Evolutionary conservation across 2,329 filamentous ascomycete species (phyloP), one percentile per base, ranked within the genome.

Genomic region (Dryadomyces sulphureus): DNA sequence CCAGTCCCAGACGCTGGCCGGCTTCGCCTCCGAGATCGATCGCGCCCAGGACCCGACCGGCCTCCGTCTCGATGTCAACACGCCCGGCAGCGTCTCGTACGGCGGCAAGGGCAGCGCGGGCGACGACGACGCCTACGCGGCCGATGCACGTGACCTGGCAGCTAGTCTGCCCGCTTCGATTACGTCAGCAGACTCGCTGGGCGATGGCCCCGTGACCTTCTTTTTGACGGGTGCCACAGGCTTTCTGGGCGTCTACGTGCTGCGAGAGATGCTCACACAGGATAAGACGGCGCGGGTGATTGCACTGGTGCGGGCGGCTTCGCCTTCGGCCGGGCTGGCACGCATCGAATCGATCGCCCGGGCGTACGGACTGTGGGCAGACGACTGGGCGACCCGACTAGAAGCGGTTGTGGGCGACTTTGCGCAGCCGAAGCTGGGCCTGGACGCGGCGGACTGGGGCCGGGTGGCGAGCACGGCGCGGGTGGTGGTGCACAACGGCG

Each of bases 201-300:
- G 4, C n/a, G 3, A 21, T 12, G 14, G 20, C 2, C 9, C 24
- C 3, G 24, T 24, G 50, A 87, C 81, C 0, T 70, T 92, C 11
- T 84, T 95, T 61, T 65, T 95, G 5, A 95, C 89, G 3, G 88
- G 90, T 38, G 87, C 85, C 4, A 95, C 89, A 5, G 89, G 89
- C 2, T 95, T 95, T 68, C 64, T 95, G 19, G 89, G 89, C 24
- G 75, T 84, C 0, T 93, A 88, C 57, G 68, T 95, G 11, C 66
- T 93, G 27, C 74, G 74, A 46, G 85, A 94, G 46, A 63, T 94
- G 1, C 69, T 95, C 27, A 14, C 27, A 9, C 27, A 32, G 11
- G 16, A 32, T n/a, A n/a, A n/a, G n/a, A n/a, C n/a, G n/a, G n/a
- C n/a, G n/a, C n/a, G n/a, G n/a, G n/a, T 1, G 73, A 73, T 35